Evolutionary conservation across 306 rosid genomes (phyloP), one percentile per base, ranked within the genome.

Genomic region (Pterocarpus santalinus): DNA sequence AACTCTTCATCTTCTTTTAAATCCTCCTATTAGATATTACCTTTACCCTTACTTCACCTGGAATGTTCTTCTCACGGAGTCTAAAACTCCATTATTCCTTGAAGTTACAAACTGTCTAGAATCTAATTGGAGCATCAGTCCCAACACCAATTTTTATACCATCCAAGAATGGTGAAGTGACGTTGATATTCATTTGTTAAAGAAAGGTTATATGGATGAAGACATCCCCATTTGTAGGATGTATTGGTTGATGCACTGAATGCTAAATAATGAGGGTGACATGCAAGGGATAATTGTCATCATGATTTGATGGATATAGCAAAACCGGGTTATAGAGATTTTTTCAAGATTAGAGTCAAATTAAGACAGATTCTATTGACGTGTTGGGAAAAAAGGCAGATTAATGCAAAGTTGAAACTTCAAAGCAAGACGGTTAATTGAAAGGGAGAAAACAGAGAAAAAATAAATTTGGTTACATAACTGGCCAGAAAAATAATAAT

Each of bases 11-110:
- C 22, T 17, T 14, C 55, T 6, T 58, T 46, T 58, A 16, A 32
- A 8, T 67, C 16, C 72, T 30, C 7, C 69, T 64, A 64, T 13
- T 58, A 47, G 9, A 2, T 56, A n/a, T 16, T 56, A 6, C 6
- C 5, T 0, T 58, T 10, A 35, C 49, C 28, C 39, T 60, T 80
- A 67, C 60, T 72, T 8, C 75, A 35, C 39, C 80, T 85, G 83
- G 88, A 87, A 85, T 85, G 86, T 86, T 85, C 85, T 33, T 47
- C 10, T 2, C 13, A 17, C 76, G n/a, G n/a, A n/a, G n/a, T n/a
- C n/a, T n/a, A n/a, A n/a, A n/a, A n/a, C n/a, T n/a, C n/a, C n/a
- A n/a, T n/a, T n/a, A n/a, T n/a, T n/a, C n/a, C 76, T 51, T 71
- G 7, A 15, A 33, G 8, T 15, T 53, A 52, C 35, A 7, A 63